A percentile compares a stretch with the other conserved stretches of the same genome.
Evolutionary conservation across 176 grass and related monocot genomes (phyloP).

Genomic region (Microstegium vimineum): DNA sequence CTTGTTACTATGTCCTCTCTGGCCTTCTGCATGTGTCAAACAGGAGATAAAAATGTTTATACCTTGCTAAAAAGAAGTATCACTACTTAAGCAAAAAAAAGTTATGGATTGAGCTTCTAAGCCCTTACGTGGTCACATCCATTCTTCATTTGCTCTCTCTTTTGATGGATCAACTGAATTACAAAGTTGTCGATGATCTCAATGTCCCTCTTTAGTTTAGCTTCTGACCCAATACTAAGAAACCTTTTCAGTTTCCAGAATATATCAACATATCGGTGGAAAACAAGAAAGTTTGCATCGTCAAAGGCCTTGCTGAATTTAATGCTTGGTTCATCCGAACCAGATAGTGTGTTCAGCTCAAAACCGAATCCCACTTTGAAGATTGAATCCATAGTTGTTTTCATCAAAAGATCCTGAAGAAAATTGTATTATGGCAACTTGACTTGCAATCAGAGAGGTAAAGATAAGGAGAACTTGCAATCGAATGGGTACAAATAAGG

Average conservation of each 20-base stretch:
- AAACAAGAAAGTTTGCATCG: slow-evolving; percentile 46
- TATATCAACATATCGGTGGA: slow-evolving; percentile 46
- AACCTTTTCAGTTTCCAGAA: slow-evolving; percentile 57
- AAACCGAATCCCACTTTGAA: slow-evolving; percentile 55
- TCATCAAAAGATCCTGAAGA: slow-evolving; percentile 58
- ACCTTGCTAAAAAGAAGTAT: not conserved
- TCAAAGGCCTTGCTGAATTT: slow-evolving; percentile 46
- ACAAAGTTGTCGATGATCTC: slow-evolving; percentile 61
- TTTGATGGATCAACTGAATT: slow-evolving; percentile 49
- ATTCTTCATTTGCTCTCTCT: slow-evolving; percentile 36
- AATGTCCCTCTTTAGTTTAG: slow-evolving; percentile 43
- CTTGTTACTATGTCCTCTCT: slow-evolving; percentile 75
- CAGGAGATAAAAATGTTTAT: slow-evolving; percentile 1
- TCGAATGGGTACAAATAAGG: not conserved
- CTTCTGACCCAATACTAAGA: slow-evolving; percentile 61
- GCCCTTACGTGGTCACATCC: slow-evolving; percentile 31
- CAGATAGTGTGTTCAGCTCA: slow-evolving; percentile 44
- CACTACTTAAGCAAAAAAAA: too few species aligned
- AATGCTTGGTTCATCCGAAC: slow-evolving; percentile 32
- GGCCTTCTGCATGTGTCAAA: slow-evolving; percentile 17
- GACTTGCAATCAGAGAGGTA: not conserved
- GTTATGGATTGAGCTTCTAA: not conserved
- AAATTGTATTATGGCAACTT: not conserved
- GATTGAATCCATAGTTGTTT: slow-evolving; percentile 61
- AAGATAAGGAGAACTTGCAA: not conserved